These are phyloP conservation scores for Aaosphaeria pasadenensis DNA, from an alignment of 2,329 filamentous ascomycete genomes.

Conservation along the genomic window DNA sequence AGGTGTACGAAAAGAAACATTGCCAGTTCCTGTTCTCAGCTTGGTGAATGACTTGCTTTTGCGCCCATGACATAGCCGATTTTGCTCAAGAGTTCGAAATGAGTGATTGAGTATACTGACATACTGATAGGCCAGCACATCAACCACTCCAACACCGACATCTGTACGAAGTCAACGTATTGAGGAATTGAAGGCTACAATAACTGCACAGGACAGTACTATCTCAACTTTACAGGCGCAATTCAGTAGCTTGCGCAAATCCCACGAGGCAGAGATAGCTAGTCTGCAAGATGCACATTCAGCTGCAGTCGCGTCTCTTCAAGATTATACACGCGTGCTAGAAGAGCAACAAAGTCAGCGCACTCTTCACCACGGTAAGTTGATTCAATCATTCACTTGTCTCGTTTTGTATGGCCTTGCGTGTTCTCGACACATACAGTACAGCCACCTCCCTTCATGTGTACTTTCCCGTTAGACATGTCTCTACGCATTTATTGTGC, in stretches of 20 bases:
- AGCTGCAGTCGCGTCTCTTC: slow-evolving; percentile 38
- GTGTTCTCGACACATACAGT: no score
- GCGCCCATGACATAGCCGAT: no score
- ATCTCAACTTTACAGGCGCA: slow-evolving; percentile 34
- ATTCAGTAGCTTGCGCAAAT: slow-evolving; percentile 31
- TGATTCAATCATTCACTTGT: background rate
- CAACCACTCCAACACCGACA: slow-evolving; percentile 10
- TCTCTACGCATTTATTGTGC: no score
- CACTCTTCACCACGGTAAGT: slow-evolving; percentile 29
- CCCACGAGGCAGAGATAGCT: slow-evolving; percentile 39
- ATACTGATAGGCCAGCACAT: slow-evolving; percentile 13
- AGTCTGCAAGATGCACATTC: slow-evolving; percentile 38
- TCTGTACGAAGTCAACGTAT: slow-evolving; percentile 15
- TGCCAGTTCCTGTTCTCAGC: no score
- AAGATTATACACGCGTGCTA: slow-evolving; percentile 36
- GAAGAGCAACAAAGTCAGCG: slow-evolving; percentile 32
- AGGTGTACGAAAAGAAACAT: no score
- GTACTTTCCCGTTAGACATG: no score
- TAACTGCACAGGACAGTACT: slow-evolving; percentile 27
- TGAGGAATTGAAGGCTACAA: slow-evolving; percentile 27
- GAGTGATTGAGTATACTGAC: slow-evolving; percentile 6
- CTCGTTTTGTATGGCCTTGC: no score
- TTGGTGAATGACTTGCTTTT: no score
- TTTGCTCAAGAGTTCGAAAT: background rate
- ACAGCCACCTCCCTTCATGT: no score